A percentile compares a stretch with the other conserved stretches of the same genome.
Conservation (phyloP, 2,329 filamentous ascomycete genomes). For the Aspergillus alliaceus region DNA sequence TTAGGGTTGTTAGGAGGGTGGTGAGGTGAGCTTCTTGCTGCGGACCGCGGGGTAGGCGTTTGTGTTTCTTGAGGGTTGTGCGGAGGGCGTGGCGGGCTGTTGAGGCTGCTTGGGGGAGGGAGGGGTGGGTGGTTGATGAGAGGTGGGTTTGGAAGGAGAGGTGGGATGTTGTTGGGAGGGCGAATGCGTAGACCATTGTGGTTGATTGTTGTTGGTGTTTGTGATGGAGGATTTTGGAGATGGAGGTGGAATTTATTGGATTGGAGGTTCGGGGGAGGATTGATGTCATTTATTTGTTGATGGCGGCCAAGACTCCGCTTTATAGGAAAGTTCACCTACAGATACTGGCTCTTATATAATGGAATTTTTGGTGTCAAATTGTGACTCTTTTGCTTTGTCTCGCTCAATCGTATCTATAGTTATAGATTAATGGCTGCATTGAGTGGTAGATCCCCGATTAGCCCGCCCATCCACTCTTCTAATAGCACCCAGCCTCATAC, state of each 20-base stretch:
- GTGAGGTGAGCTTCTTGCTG: constrained; percentile 71
- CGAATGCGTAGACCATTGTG: constrained; percentile 84
- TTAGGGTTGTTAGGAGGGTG: constrained; percentile 67
- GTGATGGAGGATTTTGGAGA: constrained; percentile 10
- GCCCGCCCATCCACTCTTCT: background rate
- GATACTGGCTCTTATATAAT: background rate
- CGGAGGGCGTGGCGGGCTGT: constrained; percentile 81
- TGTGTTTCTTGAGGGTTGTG: constrained; percentile 83
- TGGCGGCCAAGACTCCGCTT: constrained; percentile 8
- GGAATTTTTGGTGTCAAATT: background rate
- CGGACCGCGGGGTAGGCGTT: constrained; percentile 68
- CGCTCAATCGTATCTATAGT: background rate
- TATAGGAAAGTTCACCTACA: too few species aligned
- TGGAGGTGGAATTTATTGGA: constrained; percentile 3
- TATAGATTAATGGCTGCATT: background rate
- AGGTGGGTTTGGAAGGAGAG: constrained; percentile 79
- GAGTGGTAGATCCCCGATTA: background rate
- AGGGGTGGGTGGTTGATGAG: constrained; percentile 80
- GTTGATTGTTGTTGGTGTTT: constrained; percentile 4
- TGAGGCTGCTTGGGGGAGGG: constrained; percentile 77
- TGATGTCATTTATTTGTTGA: constrained; percentile 10
- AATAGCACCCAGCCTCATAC: background rate
- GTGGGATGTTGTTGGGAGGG: constrained; percentile 83
- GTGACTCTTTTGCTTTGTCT: background rate
- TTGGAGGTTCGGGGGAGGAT: constrained; percentile 6